phyloP scores from a whole-genome alignment of 2,329 filamentous ascomycete genomes.

The Endocalyx cinctus region DNA sequence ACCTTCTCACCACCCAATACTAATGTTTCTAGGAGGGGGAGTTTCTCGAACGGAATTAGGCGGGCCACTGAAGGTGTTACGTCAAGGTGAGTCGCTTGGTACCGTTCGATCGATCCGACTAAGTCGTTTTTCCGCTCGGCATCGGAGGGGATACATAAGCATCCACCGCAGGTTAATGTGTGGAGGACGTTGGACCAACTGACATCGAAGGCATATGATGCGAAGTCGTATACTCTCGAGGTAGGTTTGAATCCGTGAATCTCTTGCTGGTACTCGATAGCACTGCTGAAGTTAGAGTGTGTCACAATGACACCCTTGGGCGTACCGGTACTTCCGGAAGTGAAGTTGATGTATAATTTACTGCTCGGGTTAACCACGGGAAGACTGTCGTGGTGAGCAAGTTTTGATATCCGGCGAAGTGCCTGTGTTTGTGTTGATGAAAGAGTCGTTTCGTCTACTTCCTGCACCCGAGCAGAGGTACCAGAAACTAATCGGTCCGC shows the following conservation, averaged over 20 bases:
- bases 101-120: slow-evolving; percentile 12
- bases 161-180: slow-evolving; percentile 31
- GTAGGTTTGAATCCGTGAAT: slow-evolving; percentile 2
- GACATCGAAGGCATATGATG: slow-evolving; percentile 35
- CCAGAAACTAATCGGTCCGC: too few relatives aligned
- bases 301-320: slow-evolving; percentile 41
- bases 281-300: slow-evolving; percentile 5
- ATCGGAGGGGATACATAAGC: slow-evolving; percentile 34
- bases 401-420: too few relatives aligned
- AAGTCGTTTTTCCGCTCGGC: slow-evolving; percentile 29
- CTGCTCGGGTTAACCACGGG: slow-evolving; percentile 2
- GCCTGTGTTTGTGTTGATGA: too few relatives aligned
- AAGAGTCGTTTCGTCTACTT: too few relatives aligned
- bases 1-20: slow-evolving; percentile 24
- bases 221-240: slow-evolving; percentile 16
- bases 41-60: slow-evolving; percentile 12
- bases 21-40: slow-evolving; percentile 15
- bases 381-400: too few relatives aligned
- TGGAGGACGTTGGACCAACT: slow-evolving; percentile 33
- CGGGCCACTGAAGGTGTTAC: slow-evolving; percentile 19
- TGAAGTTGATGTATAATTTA: slow-evolving; percentile 38
- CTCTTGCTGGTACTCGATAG: slow-evolving; percentile 1
- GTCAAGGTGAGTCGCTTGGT: slow-evolving; percentile 12
- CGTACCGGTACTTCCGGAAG: slow-evolving; percentile 42
- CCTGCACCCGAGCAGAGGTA: too few relatives aligned